phyloP scores from a whole-genome alignment of 345 rosid species.

The Corchorus olitorius region DNA sequence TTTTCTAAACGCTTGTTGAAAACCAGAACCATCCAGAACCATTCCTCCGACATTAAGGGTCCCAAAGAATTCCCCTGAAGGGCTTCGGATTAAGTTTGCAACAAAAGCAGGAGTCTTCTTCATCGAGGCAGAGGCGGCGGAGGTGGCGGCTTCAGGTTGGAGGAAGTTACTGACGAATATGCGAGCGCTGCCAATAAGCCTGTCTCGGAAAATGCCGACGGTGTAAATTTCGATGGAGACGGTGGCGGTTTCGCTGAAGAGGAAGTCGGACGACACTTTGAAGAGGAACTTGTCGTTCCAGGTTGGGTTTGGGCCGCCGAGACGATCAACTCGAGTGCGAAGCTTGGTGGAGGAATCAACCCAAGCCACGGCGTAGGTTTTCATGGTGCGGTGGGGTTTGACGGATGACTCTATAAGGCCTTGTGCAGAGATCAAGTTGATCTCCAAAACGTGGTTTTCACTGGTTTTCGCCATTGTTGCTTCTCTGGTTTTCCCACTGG shows the following conservation, averaged over 20 bases:
- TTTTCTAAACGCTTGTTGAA: constrained; percentile 33
- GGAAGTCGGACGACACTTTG: constrained; percentile 58
- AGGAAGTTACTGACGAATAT: constrained; percentile 66
- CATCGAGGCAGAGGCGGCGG: neutral
- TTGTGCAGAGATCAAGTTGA: too few relatives aligned
- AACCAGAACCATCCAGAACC: constrained; percentile 52
- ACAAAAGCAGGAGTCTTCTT: constrained; percentile 59
- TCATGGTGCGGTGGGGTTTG: constrained; percentile 49
- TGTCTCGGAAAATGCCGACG: constrained; percentile 67
- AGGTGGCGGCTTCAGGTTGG: constrained; percentile 12
- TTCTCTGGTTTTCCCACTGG: too few relatives aligned
- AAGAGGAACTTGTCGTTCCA: constrained; percentile 89
- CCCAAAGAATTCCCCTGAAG: constrained; percentile 77
- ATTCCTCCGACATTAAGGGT: constrained; percentile 67
- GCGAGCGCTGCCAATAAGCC: constrained; percentile 71
- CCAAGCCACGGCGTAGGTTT: constrained; percentile 77
- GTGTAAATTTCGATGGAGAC: constrained; percentile 75
- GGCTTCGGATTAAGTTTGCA: constrained; percentile 81
- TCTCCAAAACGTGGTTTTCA: too few relatives aligned
- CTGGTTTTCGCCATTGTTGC: too few relatives aligned
- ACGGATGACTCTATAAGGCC: constrained; percentile 36
- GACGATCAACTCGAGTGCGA: constrained; percentile 65
- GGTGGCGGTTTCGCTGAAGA: constrained; percentile 69
- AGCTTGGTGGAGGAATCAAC: constrained; percentile 64
- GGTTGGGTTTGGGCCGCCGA: constrained; percentile 72